Conservation (phyloP, 176 grass and related monocot species). For the Oryza rufipogon region DNA sequence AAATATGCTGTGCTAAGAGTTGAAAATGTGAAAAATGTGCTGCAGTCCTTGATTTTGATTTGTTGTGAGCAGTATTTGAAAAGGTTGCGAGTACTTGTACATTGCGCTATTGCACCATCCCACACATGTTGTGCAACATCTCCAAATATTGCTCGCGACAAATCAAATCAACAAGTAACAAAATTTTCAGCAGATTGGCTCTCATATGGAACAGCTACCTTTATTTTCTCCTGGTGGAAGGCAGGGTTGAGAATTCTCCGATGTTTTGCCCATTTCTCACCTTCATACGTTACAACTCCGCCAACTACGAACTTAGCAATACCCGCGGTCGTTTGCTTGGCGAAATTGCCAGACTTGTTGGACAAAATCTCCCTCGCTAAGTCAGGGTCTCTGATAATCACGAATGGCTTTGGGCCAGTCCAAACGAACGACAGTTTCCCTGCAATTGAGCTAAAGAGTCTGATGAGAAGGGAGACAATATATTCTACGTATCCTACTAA, state of each 20-base stretch:
- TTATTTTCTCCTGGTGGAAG: constrained; percentile 78
- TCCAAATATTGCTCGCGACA: too few relatives aligned
- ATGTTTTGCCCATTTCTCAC: constrained; percentile 74
- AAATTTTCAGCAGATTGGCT: not conserved
- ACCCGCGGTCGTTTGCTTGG: not conserved
- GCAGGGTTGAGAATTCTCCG: constrained; percentile 79
- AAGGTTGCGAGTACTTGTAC: too few relatives aligned
- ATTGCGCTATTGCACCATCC: too few relatives aligned
- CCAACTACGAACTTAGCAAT: constrained; percentile 1
- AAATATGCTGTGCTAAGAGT: not conserved
- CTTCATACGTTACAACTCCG: constrained; percentile 52
- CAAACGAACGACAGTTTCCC: constrained; percentile 63
- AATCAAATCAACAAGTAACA: not conserved
- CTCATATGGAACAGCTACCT: constrained; percentile 33
- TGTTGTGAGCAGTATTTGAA: too few relatives aligned
- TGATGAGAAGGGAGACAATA: constrained; percentile 17
- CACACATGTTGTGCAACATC: too few relatives aligned
- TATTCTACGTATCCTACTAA: not conserved
- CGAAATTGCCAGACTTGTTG: constrained; percentile 61
- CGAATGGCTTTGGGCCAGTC: constrained; percentile 57
- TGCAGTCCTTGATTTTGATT: too few relatives aligned
- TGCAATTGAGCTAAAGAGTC: constrained; percentile 32
- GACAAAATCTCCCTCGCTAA: constrained; percentile 57
- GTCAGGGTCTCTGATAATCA: constrained; percentile 54
- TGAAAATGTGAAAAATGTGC: not conserved